A percentile compares a stretch with the other conserved stretches of the same genome.
Evolutionary conservation across 2,329 filamentous ascomycete genomes (phyloP).

Genomic region (Arachnopeziza araneosa): DNA sequence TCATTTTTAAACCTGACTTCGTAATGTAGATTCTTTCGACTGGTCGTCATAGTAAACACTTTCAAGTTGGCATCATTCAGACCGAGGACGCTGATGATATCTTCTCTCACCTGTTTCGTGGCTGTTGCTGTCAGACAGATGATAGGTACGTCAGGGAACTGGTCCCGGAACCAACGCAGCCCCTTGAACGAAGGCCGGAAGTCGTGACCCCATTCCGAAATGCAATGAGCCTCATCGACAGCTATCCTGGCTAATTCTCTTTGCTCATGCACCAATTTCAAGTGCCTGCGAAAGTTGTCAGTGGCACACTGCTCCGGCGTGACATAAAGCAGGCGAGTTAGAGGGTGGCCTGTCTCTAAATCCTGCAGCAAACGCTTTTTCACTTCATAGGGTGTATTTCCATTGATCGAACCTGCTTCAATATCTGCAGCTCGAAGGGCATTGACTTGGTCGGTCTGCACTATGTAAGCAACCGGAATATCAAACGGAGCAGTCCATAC

Average conservation of each 20-base stretch:
- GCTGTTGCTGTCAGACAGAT: slow-evolving; percentile 93
- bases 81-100: slow-evolving; percentile 72
- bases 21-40: slow-evolving; percentile 81
- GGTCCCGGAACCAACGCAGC: slow-evolving; percentile 76
- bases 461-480: background rate
- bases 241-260: slow-evolving; percentile 81
- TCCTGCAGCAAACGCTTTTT: slow-evolving; percentile 69
- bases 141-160: slow-evolving; percentile 79
- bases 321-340: slow-evolving; percentile 80
- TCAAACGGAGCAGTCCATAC: slow-evolving; percentile 35
- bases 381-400: slow-evolving; percentile 63
- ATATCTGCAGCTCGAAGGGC: slow-evolving; percentile 70
- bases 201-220: slow-evolving; percentile 97
- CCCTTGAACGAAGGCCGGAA: slow-evolving; percentile 90
- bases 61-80: slow-evolving; percentile 59
- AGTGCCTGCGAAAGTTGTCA: slow-evolving; percentile 68
- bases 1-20: slow-evolving; percentile 81
- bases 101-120: slow-evolving; percentile 71
- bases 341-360: slow-evolving; percentile 80
- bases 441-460: slow-evolving; percentile 84
- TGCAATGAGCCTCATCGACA: slow-evolving; percentile 93
- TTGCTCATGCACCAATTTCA: slow-evolving; percentile 71
- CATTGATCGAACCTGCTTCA: slow-evolving; percentile 80
- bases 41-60: slow-evolving; percentile 77
- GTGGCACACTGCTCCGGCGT: slow-evolving; percentile 84